Evolutionary conservation across 345 rosid species (phyloP), one percentile per base, ranked within the genome.

Genomic region (Citrus unshiu): DNA sequence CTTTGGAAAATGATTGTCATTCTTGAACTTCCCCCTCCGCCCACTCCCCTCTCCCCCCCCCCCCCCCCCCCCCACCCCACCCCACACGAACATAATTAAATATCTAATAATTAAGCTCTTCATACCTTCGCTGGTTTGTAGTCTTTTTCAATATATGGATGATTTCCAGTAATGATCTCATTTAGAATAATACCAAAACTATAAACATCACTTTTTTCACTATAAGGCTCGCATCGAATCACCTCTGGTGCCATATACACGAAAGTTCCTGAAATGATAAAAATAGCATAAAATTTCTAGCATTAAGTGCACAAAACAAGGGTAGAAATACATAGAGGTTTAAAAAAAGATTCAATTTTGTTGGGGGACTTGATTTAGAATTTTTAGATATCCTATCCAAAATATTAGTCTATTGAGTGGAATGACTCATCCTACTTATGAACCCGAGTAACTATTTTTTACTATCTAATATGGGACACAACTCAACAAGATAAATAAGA

Each of bases 221-320:
- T 37, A 32, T 89, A 91, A 14, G 95, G 92, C 73, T 89, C 90
- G 16, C 86, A 88, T 18, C 82, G 80, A 35, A 89, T 89, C 72
- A 91, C 90, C 77, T 91, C 92, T 0, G 95, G 95, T 0, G 90
- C 90, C 91, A 91, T 91, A 73, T 91, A 91, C 24, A 91, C 85
- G 0, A 78, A 89, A 2, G 95, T 91, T 72, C 95, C 91, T 89
- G 76, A 16, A 37, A 51, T 24, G 14, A 7, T 2, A 18, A 19
- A 18, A n/a, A 12, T 16, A 54, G 0, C 5, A 54, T 54, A 54
- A 54, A 54, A 54, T 54, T 54, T 16, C 22, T 6, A 54, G 22
- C n/a, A 54, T 22, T 18, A 54, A 54, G 22, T 2, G 58, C 58
- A 18, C 7, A 54, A 54, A 54, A 2, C 7, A 16, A 19, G 22